Base-by-base conservation (phyloP, 805 yeast species). In the Hanseniaspora thailandica region DNA sequence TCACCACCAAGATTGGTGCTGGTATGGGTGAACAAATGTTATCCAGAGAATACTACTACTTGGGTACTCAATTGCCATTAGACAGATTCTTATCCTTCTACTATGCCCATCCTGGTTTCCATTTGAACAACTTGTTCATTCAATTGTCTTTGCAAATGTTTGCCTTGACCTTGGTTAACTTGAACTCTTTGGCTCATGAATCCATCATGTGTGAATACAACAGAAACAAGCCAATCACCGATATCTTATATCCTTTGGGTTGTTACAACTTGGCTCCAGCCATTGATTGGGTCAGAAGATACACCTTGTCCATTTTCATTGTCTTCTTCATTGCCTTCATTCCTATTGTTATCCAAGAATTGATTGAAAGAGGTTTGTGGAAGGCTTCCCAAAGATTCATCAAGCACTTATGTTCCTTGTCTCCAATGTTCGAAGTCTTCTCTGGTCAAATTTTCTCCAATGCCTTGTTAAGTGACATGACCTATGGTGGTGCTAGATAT, bases 21-120 rank as follows among this genome's bases (percentile, higher is more conserved):
- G 94, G 94, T 70, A 84, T 84, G 94, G 93, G 93, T 67, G 94
- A 84, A 69, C 94, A 84, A 67, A 82, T 84, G 81, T 71, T 84
- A 56, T 83, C 89, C 26, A 76, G 94, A 70, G 94, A 84, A 66
- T 84, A 84, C 66, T 84, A 81, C 69, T 83, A 84, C 67, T 68
- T 84, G 67, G 87, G 90, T 63, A 81, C 90, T 36, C 88, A 81
- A 63, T 71, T 84, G 57, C 93, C 90, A 43, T 69, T 84, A 62
- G 90, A 84, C 66, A 76, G 90, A 69, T 82, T 84, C 74, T 74
- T 84, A 58, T 81, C 90, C 9, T 84, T 84, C 73, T 84, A 82
- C 71, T 84, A 82, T 68, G 94, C 90, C 17, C 94, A 84, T 67
- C 81, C 87, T 57, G 94, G 94, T 68, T 84, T 84, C 76, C 94